These are phyloP conservation scores for Amaranthus palmeri DNA, from an alignment of 148 eudicot species.

Conservation along the genomic window DNA sequence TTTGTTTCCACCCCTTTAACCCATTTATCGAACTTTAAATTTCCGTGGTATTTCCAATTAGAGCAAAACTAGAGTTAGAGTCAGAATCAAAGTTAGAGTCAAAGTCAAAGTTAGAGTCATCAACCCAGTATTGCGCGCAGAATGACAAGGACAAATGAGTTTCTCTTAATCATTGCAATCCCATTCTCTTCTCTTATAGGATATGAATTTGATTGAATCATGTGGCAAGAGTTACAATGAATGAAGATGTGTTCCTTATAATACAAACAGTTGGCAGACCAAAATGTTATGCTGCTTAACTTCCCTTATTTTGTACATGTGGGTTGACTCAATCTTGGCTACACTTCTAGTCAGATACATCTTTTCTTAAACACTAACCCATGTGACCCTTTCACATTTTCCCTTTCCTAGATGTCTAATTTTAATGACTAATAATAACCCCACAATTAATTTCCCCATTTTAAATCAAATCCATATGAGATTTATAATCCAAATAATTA, in stretches of 20 bases:
- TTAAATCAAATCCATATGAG: neutral
- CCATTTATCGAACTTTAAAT: too few relatives aligned
- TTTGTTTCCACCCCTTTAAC: too few relatives aligned
- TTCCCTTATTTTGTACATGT: constrained; percentile 19
- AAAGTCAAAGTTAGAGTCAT: too few relatives aligned
- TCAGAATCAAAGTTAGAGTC: too few relatives aligned
- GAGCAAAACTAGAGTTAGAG: too few relatives aligned
- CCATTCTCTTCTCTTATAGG: neutral
- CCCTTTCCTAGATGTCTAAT: neutral
- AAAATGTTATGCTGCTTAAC: neutral
- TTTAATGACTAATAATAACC: neutral
- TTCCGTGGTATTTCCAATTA: too few relatives aligned
- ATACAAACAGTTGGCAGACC: constrained; percentile 28
- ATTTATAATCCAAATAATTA: neutral
- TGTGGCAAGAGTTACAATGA: constrained; percentile 17
- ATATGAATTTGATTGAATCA: constrained; percentile 11
- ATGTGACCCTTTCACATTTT: constrained; percentile 18
- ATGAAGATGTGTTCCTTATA: constrained; percentile 20
- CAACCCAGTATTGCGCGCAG: too few relatives aligned
- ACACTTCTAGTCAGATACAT: constrained; percentile 7
- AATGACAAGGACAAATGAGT: neutral
- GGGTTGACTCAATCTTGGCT: constrained; percentile 22
- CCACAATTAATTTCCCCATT: neutral
- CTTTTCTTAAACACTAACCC: constrained; percentile 9
- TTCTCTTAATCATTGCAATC: neutral